Evolutionary conservation across 2,329 filamentous ascomycete genomes (phyloP).

Genomic region (Neodidymelliopsis sp.): DNA sequence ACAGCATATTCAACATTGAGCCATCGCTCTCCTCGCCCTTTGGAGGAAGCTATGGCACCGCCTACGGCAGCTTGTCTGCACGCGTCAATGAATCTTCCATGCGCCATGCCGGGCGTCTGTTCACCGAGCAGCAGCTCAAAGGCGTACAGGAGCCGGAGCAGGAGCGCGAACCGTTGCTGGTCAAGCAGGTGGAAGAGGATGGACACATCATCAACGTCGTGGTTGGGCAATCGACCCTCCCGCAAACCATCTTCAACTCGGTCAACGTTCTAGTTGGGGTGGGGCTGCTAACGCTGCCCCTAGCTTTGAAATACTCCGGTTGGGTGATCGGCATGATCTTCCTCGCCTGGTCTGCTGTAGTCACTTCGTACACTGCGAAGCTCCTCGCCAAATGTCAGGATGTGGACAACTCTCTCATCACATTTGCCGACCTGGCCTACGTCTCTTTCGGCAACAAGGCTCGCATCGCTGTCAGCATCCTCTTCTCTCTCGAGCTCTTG

Average conservation of each 20-base stretch:
- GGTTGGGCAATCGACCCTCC: constrained; percentile 92
- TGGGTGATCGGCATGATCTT: constrained; percentile 85
- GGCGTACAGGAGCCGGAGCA: constrained; percentile 54
- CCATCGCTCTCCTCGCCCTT: constrained; percentile 70
- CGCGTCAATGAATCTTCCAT: constrained; percentile 64
- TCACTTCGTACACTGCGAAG: constrained; percentile 86
- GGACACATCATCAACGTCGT: constrained; percentile 85
- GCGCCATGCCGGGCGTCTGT: constrained; percentile 62
- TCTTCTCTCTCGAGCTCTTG: constrained; percentile 88
- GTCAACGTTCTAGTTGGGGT: constrained; percentile 93
- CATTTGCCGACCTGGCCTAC: constrained; percentile 92
- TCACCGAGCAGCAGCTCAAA: constrained; percentile 56
- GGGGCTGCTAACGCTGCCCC: constrained; percentile 84
- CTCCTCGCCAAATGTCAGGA: constrained; percentile 89
- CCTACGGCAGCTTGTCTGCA: constrained; percentile 66
- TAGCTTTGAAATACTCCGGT: constrained; percentile 86
- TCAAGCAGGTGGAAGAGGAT: constrained; percentile 84
- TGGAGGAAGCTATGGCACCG: constrained; percentile 73
- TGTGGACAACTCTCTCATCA: constrained; percentile 83
- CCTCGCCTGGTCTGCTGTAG: constrained; percentile 74
- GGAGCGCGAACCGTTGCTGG: constrained; percentile 74
- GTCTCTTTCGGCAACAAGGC: constrained; percentile 87
- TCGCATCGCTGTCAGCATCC: constrained; percentile 79
- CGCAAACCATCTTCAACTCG: constrained; percentile 95
- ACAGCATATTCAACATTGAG: constrained; percentile 58